Evolutionary conservation across 495 filamentous ascomycete species (phyloP).

Genomic region (Podospora fimiseda): DNA sequence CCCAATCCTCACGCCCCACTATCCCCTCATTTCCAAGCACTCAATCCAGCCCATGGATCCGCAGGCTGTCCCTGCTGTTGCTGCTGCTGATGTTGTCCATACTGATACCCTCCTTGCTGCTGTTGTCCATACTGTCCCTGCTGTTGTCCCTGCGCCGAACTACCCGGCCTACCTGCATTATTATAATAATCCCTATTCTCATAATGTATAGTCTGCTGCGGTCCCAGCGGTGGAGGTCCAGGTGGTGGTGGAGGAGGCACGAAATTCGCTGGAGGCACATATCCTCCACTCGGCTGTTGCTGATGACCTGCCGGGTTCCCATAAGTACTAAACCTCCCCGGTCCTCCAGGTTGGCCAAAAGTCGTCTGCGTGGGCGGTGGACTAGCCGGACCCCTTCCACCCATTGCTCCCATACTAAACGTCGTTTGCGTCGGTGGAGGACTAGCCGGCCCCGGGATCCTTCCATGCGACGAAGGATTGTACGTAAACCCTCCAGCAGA

Average conservation of each 20-base stretch:
- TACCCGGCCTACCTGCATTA: constrained; percentile 16
- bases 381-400: constrained; percentile 44
- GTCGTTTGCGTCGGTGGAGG: constrained; percentile 41
- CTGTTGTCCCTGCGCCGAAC: constrained; percentile 13
- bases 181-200: constrained; percentile 33
- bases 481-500: constrained; percentile 26
- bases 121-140: constrained; percentile 38
- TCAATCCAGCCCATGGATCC: constrained; percentile 84
- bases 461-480: constrained; percentile 43
- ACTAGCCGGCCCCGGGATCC: constrained; percentile 44
- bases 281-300: constrained; percentile 21
- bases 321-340: constrained; percentile 35
- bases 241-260: constrained; percentile 87
- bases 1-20: too few relatives aligned
- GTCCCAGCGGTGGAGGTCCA: constrained; percentile 67
- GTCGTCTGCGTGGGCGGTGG: constrained; percentile 48
- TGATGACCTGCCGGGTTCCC: constrained; percentile 36
- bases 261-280: constrained; percentile 74
- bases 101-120: constrained; percentile 17
- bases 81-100: constrained; percentile 21
- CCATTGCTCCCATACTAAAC: constrained; percentile 38
- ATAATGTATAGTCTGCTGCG: constrained; percentile 57
- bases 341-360: constrained; percentile 28
- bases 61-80: constrained; percentile 7
- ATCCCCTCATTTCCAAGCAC: constrained; percentile 83